A percentile compares a stretch with the other conserved stretches of the same genome.
These are phyloP conservation scores for Kodamaea fukazawae DNA, from an alignment of 805 yeast genomes.

Conservation along the genomic window DNA sequence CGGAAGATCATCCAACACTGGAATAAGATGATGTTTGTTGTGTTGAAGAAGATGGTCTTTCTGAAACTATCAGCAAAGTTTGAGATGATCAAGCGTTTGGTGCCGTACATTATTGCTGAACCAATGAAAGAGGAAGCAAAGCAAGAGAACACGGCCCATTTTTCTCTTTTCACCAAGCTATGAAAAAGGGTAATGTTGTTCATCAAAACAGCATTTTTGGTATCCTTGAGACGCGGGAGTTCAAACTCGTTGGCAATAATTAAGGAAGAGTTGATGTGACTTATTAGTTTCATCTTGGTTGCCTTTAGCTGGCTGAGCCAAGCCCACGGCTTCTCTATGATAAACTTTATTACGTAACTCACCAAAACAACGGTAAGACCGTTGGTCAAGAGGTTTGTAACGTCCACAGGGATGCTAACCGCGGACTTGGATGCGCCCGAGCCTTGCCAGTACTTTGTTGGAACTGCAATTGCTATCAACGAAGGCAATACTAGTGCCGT, in stretches of 20 bases:
- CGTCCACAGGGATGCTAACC: constrained; percentile 12
- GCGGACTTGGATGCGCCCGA: neutral
- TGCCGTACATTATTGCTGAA: constrained; percentile 25
- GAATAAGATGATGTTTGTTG: constrained; percentile 36
- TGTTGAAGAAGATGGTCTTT: constrained; percentile 28
- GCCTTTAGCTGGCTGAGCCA: constrained; percentile 30
- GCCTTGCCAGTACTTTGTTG: constrained; percentile 13
- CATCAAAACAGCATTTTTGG: neutral
- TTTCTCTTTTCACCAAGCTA: constrained; percentile 15
- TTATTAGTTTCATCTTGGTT: constrained; percentile 15
- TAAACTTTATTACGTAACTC: constrained; percentile 31
- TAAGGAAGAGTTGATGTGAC: constrained; percentile 14
- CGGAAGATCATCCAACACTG: constrained; percentile 32
- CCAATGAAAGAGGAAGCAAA: constrained; percentile 26
- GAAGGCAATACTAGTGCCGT: constrained; percentile 25
- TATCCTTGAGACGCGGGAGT: neutral
- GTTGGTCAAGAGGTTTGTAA: constrained; percentile 31
- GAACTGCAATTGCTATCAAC: constrained; percentile 22
- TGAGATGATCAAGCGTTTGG: constrained; percentile 24
- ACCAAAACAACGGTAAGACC: constrained; percentile 29
- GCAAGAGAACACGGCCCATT: constrained; percentile 23
- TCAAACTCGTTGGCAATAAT: neutral
- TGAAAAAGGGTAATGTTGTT: constrained; percentile 10
- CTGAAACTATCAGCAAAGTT: constrained; percentile 20
- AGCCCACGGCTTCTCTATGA: constrained; percentile 44